Percentiles rank a stretch among this genome's conserved stretches.
Evolutionary conservation across 1,284 basidiomycete genomes (phyloP).

Genomic region (Rhodotorula mucilaginosa): DNA sequence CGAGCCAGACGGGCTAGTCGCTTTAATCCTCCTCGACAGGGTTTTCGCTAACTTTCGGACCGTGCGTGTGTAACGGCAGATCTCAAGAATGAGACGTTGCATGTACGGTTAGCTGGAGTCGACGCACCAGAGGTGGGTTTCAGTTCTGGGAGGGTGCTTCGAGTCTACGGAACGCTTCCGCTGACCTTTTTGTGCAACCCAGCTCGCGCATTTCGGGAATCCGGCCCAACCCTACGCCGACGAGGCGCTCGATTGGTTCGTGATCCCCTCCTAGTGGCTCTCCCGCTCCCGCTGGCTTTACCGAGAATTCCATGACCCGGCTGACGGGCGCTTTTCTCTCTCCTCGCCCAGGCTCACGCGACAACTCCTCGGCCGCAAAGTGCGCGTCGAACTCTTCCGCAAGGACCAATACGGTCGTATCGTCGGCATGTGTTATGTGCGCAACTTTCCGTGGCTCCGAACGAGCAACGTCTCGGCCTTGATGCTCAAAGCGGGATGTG

Average conservation of each 20-base stretch:
- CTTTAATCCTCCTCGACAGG: neutral
- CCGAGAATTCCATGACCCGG: neutral
- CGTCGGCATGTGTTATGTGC: constrained; percentile 1
- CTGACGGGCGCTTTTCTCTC: neutral
- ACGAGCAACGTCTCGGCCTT: constrained; percentile 3
- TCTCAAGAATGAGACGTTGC: neutral
- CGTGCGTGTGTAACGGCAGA: neutral
- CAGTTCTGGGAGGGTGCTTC: neutral
- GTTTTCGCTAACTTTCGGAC: neutral
- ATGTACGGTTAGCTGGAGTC: neutral
- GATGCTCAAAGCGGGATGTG: constrained; percentile 1
- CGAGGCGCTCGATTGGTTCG: constrained; percentile 3
- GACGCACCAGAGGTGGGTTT: neutral
- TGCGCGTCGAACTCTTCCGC: neutral
- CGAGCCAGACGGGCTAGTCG: neutral
- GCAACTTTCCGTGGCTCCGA: neutral
- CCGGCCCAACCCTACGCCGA: neutral
- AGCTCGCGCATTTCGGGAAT: neutral
- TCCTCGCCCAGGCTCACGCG: neutral
- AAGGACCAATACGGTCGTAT: constrained; percentile 1
- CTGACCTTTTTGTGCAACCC: neutral
- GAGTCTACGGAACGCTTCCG: neutral
- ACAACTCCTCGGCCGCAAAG: neutral
- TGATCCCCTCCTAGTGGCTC: neutral
- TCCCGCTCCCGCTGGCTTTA: neutral